Evolutionary conservation across 495 filamentous ascomycete genomes (phyloP), one percentile per base, ranked within the genome.

Genomic region (Talaromyces liani): DNA sequence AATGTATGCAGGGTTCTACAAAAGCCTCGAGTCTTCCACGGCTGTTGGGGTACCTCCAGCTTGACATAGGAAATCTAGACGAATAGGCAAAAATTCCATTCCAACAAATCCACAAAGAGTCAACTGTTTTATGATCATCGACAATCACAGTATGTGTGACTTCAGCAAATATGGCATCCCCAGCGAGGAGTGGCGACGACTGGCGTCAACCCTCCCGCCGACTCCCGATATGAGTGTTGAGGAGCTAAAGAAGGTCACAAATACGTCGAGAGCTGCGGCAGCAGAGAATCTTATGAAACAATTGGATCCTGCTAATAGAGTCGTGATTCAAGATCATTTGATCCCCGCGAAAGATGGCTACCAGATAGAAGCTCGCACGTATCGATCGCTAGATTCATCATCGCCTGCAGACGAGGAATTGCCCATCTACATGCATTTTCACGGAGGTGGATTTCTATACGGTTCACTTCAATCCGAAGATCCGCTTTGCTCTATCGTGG

Each of bases 381-480:
- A 83, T 64, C 78, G 76, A 6, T 76, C 79, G 0, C 61, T 63
- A n/a, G 8, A 51, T 2, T 69, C 74, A 1, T 3, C 22, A 29
- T 10, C 33, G 9, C 33, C 9, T 36, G 33, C 33, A 8, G 2
- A 55, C 1, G 51, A 76, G 18, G 64, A 27, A 14, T 66, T 81
- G 7, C 80, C 81, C 0, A 67, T 78, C n/a, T 80, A 79, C 61
- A 65, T 84, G 31, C 75, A 82, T 65, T 70, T 79, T 29, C 81
- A 84, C 66, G 81, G 81, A 10, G 82, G 82, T 16, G 81, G 81
- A 1, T 82, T 76, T 33, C 55, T 82, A 18, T 74, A 77, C 27
- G 81, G 81, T 29, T 74, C 70, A 0, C 66, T 80, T 6, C 57
- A 68, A 20, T 75, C 79, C 31, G 82, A 84, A 65, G 76, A 83